Conservation (phyloP, 768 basidiomycete genomes). For the Gymnopilus junonius region DNA sequence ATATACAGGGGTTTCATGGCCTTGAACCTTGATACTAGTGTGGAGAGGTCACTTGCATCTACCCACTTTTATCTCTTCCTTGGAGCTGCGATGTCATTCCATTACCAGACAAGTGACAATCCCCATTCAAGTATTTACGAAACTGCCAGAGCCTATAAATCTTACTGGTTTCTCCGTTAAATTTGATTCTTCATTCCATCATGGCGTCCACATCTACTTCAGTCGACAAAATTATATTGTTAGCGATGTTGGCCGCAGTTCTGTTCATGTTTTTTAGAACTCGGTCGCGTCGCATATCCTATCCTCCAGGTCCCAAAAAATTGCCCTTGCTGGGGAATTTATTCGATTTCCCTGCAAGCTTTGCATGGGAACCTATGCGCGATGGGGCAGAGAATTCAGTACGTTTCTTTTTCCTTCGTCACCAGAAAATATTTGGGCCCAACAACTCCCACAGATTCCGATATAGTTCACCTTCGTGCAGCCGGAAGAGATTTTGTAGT, state of each 20-base stretch:
- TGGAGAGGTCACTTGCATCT: too few species aligned
- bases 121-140: too few species aligned
- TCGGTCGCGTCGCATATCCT: not conserved
- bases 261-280: not conserved
- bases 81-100: too few species aligned
- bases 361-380: conserved; percentile 4
- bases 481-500: conserved; percentile 39
- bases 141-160: not conserved
- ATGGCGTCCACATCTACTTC: not conserved
- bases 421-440: not conserved
- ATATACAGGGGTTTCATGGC: too few species aligned
- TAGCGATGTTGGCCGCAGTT: not conserved
- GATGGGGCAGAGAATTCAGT: conserved; percentile 27
- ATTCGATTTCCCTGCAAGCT: not conserved
- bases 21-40: too few species aligned
- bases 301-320: conserved; percentile 8
- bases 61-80: not conserved
- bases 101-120: too few species aligned
- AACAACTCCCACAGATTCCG: conserved; percentile 26
- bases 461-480: conserved; percentile 33
- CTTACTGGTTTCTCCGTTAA: not conserved
- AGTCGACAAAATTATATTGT: not conserved
- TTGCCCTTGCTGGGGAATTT: conserved; percentile 10
- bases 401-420: not conserved
- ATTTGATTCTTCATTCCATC: not conserved